Evolutionary conservation across 768 basidiomycete species (phyloP).

Genomic region (Mycena leptocephala): DNA sequence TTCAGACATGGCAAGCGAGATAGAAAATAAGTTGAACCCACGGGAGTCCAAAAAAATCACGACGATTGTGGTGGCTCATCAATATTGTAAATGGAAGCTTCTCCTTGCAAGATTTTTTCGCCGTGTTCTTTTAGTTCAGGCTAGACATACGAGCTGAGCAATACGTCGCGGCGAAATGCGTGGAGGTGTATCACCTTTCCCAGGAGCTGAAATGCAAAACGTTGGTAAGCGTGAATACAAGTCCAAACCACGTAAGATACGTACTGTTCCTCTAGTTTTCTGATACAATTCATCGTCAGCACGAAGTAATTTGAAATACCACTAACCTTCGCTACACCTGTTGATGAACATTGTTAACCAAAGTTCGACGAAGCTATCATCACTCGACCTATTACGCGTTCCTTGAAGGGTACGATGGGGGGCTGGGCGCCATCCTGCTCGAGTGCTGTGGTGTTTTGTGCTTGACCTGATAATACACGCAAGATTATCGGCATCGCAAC

Average conservation of each 20-base stretch:
- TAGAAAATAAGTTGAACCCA: background rate
- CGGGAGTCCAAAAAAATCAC: background rate
- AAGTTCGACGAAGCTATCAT: background rate
- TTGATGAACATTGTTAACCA: background rate
- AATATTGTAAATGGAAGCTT: constrained; percentile 53
- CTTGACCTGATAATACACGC: no score
- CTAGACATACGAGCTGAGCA: constrained; percentile 31
- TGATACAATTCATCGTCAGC: constrained; percentile 22
- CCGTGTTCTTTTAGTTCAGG: constrained; percentile 68
- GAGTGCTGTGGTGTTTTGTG: background rate
- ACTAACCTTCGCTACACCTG: constrained; percentile 54
- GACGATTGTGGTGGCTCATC: constrained; percentile 3
- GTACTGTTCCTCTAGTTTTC: constrained; percentile 63
- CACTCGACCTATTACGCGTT: constrained; percentile 68
- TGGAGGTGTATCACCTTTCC: constrained; percentile 45
- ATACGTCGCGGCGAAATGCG: background rate
- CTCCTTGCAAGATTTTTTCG: constrained; percentile 67
- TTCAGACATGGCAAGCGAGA: background rate
- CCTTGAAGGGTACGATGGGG: constrained; percentile 67
- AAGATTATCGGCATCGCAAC: background rate
- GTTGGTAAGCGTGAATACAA: background rate
- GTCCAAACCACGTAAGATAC: constrained; percentile 24
- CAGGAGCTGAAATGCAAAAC: constrained; percentile 45
- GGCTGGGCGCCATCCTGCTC: background rate
- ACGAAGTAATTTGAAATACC: background rate